Percentiles rank a stretch among this genome's conserved stretches.
phyloP scores from a whole-genome alignment of 2,329 filamentous ascomycete species.

The Dactylonectria macrodidyma region DNA sequence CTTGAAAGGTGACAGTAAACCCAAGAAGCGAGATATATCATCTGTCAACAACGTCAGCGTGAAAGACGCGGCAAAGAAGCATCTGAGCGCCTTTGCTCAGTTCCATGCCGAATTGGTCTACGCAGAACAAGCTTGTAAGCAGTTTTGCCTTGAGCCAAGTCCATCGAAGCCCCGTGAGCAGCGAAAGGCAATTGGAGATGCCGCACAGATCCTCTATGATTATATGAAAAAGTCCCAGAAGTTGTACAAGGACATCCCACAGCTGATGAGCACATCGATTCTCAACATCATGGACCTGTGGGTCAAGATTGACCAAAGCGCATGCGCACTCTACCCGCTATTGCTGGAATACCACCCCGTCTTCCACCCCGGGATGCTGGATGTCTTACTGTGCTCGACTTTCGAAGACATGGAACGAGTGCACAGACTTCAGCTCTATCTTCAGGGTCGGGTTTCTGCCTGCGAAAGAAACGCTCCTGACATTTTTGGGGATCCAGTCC shows the following conservation, averaged over 20 bases:
- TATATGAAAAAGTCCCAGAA: constrained; percentile 31
- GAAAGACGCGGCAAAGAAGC: constrained; percentile 38
- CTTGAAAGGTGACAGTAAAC: constrained; percentile 29
- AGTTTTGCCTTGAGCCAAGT: constrained; percentile 24
- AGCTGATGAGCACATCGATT: constrained; percentile 42
- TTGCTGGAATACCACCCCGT: constrained; percentile 41
- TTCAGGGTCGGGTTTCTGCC: constrained; percentile 35
- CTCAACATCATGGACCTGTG: constrained; percentile 45
- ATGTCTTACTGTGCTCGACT: constrained; percentile 35
- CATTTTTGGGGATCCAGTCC: constrained; percentile 43
- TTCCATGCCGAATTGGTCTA: constrained; percentile 36
- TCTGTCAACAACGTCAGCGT: constrained; percentile 24
- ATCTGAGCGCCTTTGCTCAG: constrained; percentile 33
- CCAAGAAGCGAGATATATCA: neutral
- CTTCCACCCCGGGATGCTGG: constrained; percentile 43
- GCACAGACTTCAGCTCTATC: constrained; percentile 39
- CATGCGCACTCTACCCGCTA: constrained; percentile 39
- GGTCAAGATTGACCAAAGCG: constrained; percentile 39
- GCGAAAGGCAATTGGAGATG: constrained; percentile 10
- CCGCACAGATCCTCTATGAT: constrained; percentile 19
- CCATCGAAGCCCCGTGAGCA: neutral
- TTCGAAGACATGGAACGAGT: constrained; percentile 40
- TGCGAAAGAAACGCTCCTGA: constrained; percentile 32
- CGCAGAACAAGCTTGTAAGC: constrained; percentile 18
- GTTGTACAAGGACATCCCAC: constrained; percentile 34